Conservation (phyloP, 2,329 filamentous ascomycete genomes). For the Thielaviopsis musarum region DNA sequence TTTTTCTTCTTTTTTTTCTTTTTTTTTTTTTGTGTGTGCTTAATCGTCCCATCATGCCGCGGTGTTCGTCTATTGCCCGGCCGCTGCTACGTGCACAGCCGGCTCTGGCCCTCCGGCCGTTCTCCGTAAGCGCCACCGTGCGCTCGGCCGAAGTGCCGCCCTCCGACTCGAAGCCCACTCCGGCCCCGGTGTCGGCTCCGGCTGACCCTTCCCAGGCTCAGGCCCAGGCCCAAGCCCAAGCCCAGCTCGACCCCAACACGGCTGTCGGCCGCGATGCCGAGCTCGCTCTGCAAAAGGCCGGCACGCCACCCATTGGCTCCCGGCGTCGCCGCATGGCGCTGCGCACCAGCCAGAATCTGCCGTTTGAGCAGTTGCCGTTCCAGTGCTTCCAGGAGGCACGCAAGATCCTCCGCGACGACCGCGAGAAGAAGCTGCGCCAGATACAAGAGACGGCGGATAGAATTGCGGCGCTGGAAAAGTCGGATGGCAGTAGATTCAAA, state of each 20-base stretch:
- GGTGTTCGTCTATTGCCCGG: constrained; percentile 40
- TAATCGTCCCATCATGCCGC: constrained; percentile 31
- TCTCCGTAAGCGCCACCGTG: constrained; percentile 20
- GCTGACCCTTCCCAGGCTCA: not conserved
- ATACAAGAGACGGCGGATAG: constrained; percentile 52
- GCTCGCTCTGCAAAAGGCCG: constrained; percentile 47
- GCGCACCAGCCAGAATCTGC: constrained; percentile 41
- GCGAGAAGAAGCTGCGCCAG: constrained; percentile 59
- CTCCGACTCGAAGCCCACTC: constrained; percentile 13
- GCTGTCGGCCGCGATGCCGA: constrained; percentile 49
- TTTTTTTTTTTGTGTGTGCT: not conserved
- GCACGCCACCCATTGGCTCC: constrained; percentile 62
- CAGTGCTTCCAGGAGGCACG: constrained; percentile 96
- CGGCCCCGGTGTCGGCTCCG: not conserved
- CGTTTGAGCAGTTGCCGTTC: constrained; percentile 88
- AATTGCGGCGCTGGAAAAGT: constrained; percentile 49
- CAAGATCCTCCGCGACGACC: constrained; percentile 63
- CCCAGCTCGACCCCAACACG: constrained; percentile 35
- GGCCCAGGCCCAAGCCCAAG: too few species aligned
- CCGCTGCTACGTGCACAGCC: constrained; percentile 28
- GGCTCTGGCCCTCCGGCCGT: constrained; percentile 20
- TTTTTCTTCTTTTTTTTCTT: not conserved
- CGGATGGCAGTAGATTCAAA: constrained; percentile 36
- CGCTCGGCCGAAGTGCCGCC: constrained; percentile 19
- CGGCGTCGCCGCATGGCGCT: constrained; percentile 65